phyloP scores from a whole-genome alignment of 768 basidiomycete species.

The Tulasnella calospora region DNA sequence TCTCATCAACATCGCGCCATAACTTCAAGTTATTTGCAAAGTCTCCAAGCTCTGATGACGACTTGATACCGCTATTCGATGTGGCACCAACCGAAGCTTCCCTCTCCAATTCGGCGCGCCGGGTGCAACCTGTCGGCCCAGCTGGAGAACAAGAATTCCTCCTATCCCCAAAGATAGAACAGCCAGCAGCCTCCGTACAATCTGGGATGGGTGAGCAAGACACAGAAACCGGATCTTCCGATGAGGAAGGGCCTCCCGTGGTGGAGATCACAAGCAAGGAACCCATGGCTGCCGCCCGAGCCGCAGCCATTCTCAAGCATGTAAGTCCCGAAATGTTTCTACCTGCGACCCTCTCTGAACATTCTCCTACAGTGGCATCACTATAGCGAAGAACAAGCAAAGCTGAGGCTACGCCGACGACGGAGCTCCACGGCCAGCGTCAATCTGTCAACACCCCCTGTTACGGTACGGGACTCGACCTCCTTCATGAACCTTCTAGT shows the following conservation, averaged over 20 bases:
- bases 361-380: constrained; percentile 63
- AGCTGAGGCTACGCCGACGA: constrained; percentile 36
- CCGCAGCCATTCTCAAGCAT: constrained; percentile 88
- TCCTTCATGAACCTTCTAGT: constrained; percentile 3
- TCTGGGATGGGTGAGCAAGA: background rate
- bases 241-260: constrained; percentile 43
- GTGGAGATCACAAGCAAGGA: constrained; percentile 82
- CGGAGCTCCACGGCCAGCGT: constrained; percentile 35
- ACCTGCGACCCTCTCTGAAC: constrained; percentile 19
- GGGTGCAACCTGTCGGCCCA: background rate
- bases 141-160: background rate
- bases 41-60: background rate
- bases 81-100: background rate
- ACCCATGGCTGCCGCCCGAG: constrained; percentile 80
- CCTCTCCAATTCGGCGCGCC: background rate
- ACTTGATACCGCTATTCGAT: background rate
- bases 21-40: background rate
- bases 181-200: background rate
- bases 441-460: constrained; percentile 26
- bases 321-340: constrained; percentile 41
- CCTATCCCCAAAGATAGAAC: background rate
- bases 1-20: background rate
- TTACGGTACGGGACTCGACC: background rate
- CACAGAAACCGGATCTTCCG: constrained; percentile 14
- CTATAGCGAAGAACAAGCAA: constrained; percentile 64